phyloP scores from a whole-genome alignment of 164 flowering plant genomes.

The Sextonia rubra region DNA sequence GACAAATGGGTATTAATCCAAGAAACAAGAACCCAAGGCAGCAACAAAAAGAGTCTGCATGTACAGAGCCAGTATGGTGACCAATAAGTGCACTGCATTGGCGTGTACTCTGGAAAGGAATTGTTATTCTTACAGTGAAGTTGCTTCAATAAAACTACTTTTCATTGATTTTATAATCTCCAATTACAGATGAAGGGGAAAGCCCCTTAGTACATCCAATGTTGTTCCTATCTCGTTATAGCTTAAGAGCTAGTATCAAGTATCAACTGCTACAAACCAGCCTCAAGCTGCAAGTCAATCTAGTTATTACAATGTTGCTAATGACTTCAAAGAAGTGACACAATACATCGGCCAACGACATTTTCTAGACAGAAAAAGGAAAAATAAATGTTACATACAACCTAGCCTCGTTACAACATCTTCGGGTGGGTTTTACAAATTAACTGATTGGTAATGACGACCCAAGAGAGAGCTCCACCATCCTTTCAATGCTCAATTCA shows the following conservation, averaged over 20 bases:
- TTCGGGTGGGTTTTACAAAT: not conserved
- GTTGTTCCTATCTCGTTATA: not conserved
- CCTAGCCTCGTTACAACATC: not conserved
- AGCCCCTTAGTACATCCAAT: not conserved
- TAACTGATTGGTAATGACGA: not conserved
- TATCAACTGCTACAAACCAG: not conserved
- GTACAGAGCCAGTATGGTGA: not conserved
- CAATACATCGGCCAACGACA: not conserved
- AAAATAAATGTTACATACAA: not conserved
- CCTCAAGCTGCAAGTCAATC: not conserved
- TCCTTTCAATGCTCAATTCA: not conserved
- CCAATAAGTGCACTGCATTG: not conserved
- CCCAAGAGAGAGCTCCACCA: not conserved
- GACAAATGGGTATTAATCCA: not conserved
- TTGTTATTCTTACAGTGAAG: not conserved
- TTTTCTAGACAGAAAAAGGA: not conserved
- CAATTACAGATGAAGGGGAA: conserved; percentile 1
- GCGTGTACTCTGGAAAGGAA: not conserved
- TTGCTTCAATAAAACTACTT: not conserved
- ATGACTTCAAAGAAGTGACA: not conserved
- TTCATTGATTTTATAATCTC: not conserved
- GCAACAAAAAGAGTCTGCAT: not conserved
- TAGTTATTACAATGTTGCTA: not conserved
- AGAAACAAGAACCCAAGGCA: not conserved
- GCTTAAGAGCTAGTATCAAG: not conserved